These are phyloP conservation scores for Saccharomyces hybrid DNA, from an alignment of 1,139 yeast genomes.

Conservation along the genomic window DNA sequence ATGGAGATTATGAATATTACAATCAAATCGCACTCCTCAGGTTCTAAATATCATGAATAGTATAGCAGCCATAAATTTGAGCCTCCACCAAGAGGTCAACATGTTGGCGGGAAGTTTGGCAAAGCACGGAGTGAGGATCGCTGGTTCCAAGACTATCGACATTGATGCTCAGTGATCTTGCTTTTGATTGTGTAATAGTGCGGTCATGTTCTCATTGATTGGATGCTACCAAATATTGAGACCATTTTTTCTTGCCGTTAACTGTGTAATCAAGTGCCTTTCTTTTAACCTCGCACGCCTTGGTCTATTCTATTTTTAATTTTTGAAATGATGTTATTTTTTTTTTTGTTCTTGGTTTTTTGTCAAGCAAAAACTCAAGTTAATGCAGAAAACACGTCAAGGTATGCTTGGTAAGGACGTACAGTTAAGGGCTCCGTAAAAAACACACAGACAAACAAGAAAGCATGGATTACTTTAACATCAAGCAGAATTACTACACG, in stretches of 20 bases:
- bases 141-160: no score
- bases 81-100: no score
- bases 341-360: not conserved
- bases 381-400: not conserved
- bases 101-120: no score
- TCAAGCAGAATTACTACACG: slow-evolving; percentile 30
- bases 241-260: not conserved
- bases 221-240: no score
- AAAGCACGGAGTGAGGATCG: no score
- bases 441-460: not conserved
- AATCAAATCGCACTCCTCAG: no score
- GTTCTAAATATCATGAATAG: no score
- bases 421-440: not conserved
- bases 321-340: not conserved
- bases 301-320: not conserved
- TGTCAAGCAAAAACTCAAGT: not conserved
- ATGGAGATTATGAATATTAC: no score
- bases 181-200: not conserved
- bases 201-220: not conserved
- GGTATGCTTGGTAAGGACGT: not conserved
- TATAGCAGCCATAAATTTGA: no score
- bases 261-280: not conserved
- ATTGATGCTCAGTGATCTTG: not conserved
- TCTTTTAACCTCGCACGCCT: not conserved
- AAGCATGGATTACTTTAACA: slow-evolving; percentile 26